A percentile compares a stretch with the other conserved stretches of the same genome.
phyloP scores from a whole-genome alignment of 805 yeast species.

The Grigorovia jiainica region DNA sequence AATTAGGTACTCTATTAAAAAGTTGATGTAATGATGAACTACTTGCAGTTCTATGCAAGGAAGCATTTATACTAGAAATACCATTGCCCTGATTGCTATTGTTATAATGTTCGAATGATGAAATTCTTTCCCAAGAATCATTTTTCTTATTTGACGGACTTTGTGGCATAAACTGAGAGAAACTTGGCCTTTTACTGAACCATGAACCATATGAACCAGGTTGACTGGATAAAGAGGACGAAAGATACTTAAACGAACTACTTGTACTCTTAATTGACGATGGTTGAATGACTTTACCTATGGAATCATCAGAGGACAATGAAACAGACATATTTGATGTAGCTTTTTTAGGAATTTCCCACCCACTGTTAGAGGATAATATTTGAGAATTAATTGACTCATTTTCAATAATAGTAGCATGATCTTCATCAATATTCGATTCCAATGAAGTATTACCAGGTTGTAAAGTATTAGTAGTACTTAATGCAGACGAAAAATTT shows the following conservation, averaged over 20 bases:
- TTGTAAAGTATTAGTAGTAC: not conserved
- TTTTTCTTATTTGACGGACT: constrained; percentile 18
- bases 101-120: constrained; percentile 4
- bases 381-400: constrained; percentile 6
- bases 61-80: not conserved
- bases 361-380: constrained; percentile 24
- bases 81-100: no score
- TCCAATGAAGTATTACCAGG: not conserved
- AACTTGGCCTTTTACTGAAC: constrained; percentile 23
- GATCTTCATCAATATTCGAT: not conserved
- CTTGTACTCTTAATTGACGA: constrained; percentile 29
- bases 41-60: constrained; percentile 20
- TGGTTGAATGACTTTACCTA: constrained; percentile 27
- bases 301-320: constrained; percentile 24
- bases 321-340: constrained; percentile 22
- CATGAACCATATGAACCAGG: constrained; percentile 28
- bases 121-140: constrained; percentile 20
- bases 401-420: constrained; percentile 1
- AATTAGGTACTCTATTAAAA: constrained; percentile 7
- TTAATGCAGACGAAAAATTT: no score
- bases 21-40: constrained; percentile 20
- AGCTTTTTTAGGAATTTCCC: constrained; percentile 32
- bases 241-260: constrained; percentile 30
- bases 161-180: constrained; percentile 14
- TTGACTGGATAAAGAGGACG: constrained; percentile 31